Evolutionary conservation across 2,329 filamentous ascomycete species (phyloP).

Genomic region (Penicillium aurantiogriseum): DNA sequence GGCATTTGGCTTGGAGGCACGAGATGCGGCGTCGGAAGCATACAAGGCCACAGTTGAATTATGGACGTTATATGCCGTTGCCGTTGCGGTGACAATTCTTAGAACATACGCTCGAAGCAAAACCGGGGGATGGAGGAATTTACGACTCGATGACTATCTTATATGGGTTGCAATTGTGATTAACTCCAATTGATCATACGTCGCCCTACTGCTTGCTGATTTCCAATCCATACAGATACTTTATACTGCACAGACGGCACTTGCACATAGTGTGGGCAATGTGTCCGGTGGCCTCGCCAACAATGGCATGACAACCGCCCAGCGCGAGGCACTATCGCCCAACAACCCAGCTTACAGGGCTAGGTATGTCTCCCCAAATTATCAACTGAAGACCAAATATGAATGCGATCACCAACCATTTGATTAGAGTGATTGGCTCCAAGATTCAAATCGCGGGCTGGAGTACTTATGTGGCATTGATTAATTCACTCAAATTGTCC

Average conservation of each 20-base stretch:
- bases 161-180: slow-evolving; percentile 53
- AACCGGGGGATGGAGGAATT: slow-evolving; percentile 23
- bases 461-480: slow-evolving; percentile 50
- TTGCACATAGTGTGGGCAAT: slow-evolving; percentile 49
- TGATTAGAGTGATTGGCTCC: slow-evolving; percentile 48
- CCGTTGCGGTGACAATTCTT: slow-evolving; percentile 25
- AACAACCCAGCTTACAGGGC: slow-evolving; percentile 44
- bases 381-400: background rate
- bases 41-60: slow-evolving; percentile 19
- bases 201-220: background rate
- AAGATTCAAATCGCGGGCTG: slow-evolving; percentile 54
- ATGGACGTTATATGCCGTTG: slow-evolving; percentile 30
- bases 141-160: slow-evolving; percentile 53
- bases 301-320: slow-evolving; percentile 52
- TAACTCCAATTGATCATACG: slow-evolving; percentile 10
- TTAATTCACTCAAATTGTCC: slow-evolving; percentile 53
- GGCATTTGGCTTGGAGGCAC: background rate
- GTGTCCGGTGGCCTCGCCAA: slow-evolving; percentile 53
- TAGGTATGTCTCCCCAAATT: slow-evolving; percentile 20
- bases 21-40: slow-evolving; percentile 19
- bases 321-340: slow-evolving; percentile 46
- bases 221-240: slow-evolving; percentile 37
- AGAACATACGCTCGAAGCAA: slow-evolving; percentile 41
- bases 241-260: slow-evolving; percentile 49
- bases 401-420: background rate